phyloP scores from a whole-genome alignment of 2,329 filamentous ascomycete genomes.

The Apiospora aurea region DNA sequence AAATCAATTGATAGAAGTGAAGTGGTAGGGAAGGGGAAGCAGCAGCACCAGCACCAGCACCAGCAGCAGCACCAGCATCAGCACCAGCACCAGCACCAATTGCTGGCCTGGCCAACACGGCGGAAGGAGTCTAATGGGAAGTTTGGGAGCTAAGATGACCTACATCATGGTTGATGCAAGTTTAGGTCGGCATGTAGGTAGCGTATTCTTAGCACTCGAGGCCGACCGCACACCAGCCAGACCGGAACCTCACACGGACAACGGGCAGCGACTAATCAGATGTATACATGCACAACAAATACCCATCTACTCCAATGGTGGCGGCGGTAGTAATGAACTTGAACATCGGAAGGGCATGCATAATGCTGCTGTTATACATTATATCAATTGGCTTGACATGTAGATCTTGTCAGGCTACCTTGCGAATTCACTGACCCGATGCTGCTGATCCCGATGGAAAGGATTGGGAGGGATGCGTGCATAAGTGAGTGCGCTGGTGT shows the following conservation, averaged over 20 bases:
- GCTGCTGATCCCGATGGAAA: constrained; percentile 15
- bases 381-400: background rate
- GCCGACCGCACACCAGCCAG: background rate
- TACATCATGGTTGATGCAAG: background rate
- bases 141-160: constrained; percentile 4
- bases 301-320: no score
- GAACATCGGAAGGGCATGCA: background rate
- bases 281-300: no score
- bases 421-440: background rate
- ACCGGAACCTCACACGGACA: no score
- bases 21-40: background rate
- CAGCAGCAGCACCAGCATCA: background rate
- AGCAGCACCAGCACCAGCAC: background rate
- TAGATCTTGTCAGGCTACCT: background rate
- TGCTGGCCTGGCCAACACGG: background rate
- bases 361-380: background rate
- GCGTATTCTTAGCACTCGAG: no score
- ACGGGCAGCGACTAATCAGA: background rate
- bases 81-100: no score
- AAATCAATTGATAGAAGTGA: background rate
- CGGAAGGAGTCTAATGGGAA: constrained; percentile 7
- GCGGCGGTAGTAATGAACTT: no score
- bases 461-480: constrained; percentile 15
- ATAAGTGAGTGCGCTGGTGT: background rate
- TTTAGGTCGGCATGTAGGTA: background rate